Conservation (phyloP, 2,329 filamentous ascomycete genomes). For the Plenodomus tracheiphilus region DNA sequence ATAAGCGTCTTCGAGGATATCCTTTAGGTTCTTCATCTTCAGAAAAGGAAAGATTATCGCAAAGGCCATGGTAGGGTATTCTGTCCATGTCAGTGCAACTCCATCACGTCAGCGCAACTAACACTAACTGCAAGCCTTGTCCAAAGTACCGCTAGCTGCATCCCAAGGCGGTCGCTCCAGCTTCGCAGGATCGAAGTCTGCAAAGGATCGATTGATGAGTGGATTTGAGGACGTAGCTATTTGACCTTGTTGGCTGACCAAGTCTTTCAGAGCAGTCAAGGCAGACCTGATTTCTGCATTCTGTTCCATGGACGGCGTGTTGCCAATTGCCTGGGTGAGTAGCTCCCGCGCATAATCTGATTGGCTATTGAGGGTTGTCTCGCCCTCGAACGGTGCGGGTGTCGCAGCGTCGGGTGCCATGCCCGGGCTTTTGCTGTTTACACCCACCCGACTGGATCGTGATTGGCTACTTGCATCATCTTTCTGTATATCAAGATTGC, state of each 20-base stretch:
- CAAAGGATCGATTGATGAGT: conserved; percentile 28
- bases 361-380: conserved; percentile 54
- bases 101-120: too few relatives aligned
- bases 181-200: conserved; percentile 28
- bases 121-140: conserved; percentile 33
- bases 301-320: conserved; percentile 36
- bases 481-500: conserved; percentile 27
- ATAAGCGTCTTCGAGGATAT: conserved; percentile 31
- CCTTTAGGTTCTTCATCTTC: conserved; percentile 29
- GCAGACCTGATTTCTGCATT: conserved; percentile 41
- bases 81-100: conserved; percentile 13
- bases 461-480: conserved; percentile 32
- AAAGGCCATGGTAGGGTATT: conserved; percentile 37
- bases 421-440: conserved; percentile 10
- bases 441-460: conserved; percentile 22
- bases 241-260: conserved; percentile 35
- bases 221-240: conserved; percentile 16
- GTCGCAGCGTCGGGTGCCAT: conserved; percentile 26
- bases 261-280: conserved; percentile 35
- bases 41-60: conserved; percentile 38
- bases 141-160: conserved; percentile 26
- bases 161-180: conserved; percentile 40
- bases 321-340: conserved; percentile 47
- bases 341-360: conserved; percentile 52
- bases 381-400: conserved; percentile 51